Conservation (phyloP, 495 filamentous ascomycete species). For the Penicillium psychrofluorescens region DNA sequence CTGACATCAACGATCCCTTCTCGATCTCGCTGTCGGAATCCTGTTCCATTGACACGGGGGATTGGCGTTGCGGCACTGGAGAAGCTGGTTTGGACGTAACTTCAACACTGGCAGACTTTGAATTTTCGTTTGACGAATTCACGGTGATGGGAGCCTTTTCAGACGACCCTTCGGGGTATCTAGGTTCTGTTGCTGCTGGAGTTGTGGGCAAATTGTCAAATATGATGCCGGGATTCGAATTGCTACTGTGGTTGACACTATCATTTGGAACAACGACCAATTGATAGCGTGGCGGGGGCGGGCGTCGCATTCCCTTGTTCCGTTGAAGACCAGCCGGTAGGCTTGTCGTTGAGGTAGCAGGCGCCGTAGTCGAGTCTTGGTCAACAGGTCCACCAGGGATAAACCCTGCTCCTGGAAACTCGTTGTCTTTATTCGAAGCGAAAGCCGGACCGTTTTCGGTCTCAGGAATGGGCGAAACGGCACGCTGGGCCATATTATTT, state of each 20-base stretch:
- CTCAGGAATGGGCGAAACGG: neutral
- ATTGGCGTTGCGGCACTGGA: constrained; percentile 4
- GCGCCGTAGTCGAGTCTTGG: neutral
- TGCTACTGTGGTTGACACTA: neutral
- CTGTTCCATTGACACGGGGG: neutral
- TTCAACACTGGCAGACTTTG: constrained; percentile 22
- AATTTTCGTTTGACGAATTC: constrained; percentile 17
- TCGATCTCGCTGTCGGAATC: constrained; percentile 32
- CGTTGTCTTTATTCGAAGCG: neutral
- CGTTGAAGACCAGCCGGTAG: neutral
- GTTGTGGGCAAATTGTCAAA: neutral
- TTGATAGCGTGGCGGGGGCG: constrained; percentile 16
- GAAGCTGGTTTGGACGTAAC: constrained; percentile 12
- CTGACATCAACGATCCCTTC: constrained; percentile 41
- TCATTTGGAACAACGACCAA: constrained; percentile 26
- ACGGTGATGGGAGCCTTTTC: constrained; percentile 14
- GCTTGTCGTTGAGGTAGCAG: neutral
- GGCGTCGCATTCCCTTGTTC: neutral
- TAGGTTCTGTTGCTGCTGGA: neutral
- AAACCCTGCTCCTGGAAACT: constrained; percentile 13
- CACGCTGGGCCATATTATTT: neutral
- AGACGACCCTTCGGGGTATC: constrained; percentile 11
- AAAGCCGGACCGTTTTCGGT: neutral
- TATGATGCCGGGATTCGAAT: neutral
- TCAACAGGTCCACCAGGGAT: constrained; percentile 10